Evolutionary conservation across 2,329 filamentous ascomycete species (phyloP).

Genomic region (Colletotrichum spinosum): DNA sequence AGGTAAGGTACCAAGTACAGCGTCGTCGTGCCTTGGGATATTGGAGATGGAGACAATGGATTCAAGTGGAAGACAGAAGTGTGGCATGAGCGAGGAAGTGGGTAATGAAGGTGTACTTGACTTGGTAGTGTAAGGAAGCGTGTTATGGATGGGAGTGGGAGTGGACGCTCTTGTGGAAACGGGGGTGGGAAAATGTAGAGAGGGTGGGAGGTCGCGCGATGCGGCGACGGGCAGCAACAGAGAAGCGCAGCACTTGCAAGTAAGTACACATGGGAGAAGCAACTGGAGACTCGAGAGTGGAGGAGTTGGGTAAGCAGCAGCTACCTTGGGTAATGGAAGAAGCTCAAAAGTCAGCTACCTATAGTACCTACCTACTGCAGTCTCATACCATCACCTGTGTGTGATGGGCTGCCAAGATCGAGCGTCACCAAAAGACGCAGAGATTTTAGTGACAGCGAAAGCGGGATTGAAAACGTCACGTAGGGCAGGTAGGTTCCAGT

Average conservation of each 20-base stretch:
- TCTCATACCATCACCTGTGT: too few species aligned
- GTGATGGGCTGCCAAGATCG: too few species aligned
- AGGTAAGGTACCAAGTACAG: neutral
- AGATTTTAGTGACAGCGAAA: neutral
- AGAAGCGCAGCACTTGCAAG: too few species aligned
- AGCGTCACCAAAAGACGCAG: too few species aligned
- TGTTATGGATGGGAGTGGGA: neutral
- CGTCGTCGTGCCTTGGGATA: constrained; percentile 23
- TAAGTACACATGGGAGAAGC: neutral
- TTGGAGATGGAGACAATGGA: constrained; percentile 19
- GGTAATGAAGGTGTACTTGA: neutral
- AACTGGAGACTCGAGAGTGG: neutral
- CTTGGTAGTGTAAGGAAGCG: too few species aligned
- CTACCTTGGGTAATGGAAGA: neutral
- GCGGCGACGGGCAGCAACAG: constrained; percentile 27
- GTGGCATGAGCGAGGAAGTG: constrained; percentile 12
- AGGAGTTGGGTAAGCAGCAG: neutral
- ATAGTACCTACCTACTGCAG: too few species aligned
- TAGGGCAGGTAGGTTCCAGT: too few species aligned
- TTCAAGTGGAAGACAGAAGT: neutral
- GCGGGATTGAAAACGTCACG: too few species aligned
- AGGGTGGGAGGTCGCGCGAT: constrained; percentile 35
- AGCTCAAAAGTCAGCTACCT: too few species aligned
- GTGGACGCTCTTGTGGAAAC: constrained; percentile 22
- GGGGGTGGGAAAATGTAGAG: constrained; percentile 16